phyloP scores from a whole-genome alignment of 23 red algal genomes.

The Gracilariopsis chorda region DNA sequence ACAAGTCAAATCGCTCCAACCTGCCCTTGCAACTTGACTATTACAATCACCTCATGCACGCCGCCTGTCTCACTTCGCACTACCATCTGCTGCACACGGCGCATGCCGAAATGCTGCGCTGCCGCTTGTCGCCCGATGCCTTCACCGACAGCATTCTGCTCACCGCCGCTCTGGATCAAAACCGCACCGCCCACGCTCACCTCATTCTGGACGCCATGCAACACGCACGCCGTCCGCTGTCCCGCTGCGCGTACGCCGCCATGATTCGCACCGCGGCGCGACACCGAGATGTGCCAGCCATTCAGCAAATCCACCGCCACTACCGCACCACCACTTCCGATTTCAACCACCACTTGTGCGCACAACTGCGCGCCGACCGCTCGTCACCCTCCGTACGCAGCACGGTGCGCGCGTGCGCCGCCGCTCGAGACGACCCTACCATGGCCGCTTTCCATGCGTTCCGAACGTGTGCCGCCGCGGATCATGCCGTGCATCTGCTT shows the following conservation, averaged over 20 bases:
- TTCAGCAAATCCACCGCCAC: too few relatives aligned
- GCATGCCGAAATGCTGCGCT: neutral
- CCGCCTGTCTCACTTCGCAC: neutral
- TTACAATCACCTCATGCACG: slow-evolving; percentile 12
- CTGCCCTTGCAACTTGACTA: neutral
- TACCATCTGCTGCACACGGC: neutral
- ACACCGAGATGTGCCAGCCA: neutral
- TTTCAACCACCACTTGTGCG: neutral
- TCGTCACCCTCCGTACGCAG: neutral
- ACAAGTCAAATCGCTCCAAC: neutral
- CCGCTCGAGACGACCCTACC: neutral
- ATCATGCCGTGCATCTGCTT: neutral
- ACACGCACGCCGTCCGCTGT: neutral
- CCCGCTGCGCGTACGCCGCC: neutral
- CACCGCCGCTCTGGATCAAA: neutral
- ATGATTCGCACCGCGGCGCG: neutral
- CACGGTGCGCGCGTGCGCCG: neutral
- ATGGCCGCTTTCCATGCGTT: slow-evolving; percentile 11
- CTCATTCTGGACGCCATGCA: neutral
- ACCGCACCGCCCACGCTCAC: neutral
- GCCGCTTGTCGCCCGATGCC: neutral
- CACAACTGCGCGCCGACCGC: neutral
- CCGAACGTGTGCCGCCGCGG: neutral
- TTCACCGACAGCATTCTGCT: neutral
- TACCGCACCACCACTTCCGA: neutral